phyloP scores from a whole-genome alignment of 495 filamentous ascomycete genomes.

The Annulohypoxylon nitens region DNA sequence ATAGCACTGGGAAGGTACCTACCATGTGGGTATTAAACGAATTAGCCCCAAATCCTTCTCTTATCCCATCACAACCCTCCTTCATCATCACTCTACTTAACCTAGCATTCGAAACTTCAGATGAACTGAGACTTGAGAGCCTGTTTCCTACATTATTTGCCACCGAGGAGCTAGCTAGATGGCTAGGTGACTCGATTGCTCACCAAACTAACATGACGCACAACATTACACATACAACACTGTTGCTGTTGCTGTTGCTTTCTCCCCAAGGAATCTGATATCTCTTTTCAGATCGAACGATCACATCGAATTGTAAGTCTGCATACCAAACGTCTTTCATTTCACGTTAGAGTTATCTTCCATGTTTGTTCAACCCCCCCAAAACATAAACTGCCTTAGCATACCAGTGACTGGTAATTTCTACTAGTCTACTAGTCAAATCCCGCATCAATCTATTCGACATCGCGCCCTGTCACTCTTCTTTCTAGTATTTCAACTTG shows the following conservation, averaged over 20 bases:
- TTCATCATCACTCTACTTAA: conserved; percentile 2
- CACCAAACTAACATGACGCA: conserved; percentile 11
- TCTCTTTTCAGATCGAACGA: conserved; percentile 6
- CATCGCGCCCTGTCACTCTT: conserved; percentile 9
- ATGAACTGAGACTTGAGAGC: conserved; percentile 31
- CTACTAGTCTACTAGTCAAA: conserved; percentile 13
- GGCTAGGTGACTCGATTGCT: conserved; percentile 1
- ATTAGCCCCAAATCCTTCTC: background rate
- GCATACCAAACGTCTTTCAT: conserved; percentile 21
- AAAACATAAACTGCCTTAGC: conserved; percentile 5
- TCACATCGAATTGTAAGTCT: conserved; percentile 21
- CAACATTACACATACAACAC: background rate
- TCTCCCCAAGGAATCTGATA: conserved; percentile 1
- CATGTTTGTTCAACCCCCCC: background rate
- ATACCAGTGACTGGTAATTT: conserved; percentile 5
- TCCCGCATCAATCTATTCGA: conserved; percentile 2
- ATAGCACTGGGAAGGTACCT: background rate
- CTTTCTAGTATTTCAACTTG: conserved; percentile 14
- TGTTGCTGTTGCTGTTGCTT: conserved; percentile 1
- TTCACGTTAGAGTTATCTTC: background rate
- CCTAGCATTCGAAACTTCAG: conserved; percentile 11
- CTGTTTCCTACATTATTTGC: conserved; percentile 7
- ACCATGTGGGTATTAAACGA: conserved; percentile 5
- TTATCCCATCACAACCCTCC: conserved; percentile 14
- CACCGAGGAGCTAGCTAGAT: background rate